A percentile compares a stretch with the other conserved stretches of the same genome.
Conservation (phyloP, 2,329 filamentous ascomycete genomes). For the Monilinia aucupariae region DNA sequence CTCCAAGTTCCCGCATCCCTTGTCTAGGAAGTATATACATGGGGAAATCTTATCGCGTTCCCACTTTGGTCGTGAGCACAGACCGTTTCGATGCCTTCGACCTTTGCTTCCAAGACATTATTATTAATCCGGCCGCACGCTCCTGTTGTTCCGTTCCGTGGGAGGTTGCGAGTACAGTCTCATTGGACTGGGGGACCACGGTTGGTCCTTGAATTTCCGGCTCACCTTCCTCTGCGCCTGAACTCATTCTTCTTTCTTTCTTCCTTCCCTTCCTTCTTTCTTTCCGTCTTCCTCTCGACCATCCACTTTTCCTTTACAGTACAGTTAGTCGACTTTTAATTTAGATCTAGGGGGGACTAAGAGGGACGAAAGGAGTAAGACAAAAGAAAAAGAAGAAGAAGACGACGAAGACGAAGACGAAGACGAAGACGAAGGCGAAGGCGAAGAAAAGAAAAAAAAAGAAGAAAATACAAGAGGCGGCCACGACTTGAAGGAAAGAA, state of each 20-base stretch:
- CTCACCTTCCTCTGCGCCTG: neutral
- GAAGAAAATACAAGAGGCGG: neutral
- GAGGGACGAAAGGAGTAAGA: neutral
- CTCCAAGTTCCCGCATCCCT: neutral
- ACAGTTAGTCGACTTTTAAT: too few relatives aligned
- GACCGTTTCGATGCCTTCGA: neutral
- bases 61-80: slow-evolving; percentile 2
- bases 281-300: too few relatives aligned
- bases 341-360: too few relatives aligned
- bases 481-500: slow-evolving; percentile 9
- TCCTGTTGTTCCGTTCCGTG: neutral
- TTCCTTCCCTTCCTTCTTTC: neutral
- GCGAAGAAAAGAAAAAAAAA: too few relatives aligned
- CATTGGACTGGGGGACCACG: too few relatives aligned
- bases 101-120: neutral
- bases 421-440: too few relatives aligned
- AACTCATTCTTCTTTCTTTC: neutral
- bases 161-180: too few relatives aligned
- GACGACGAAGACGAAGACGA: too few relatives aligned
- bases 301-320: too few relatives aligned
- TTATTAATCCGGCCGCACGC: neutral
- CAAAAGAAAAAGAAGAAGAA: too few relatives aligned
- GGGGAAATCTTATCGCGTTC: slow-evolving; percentile 6
- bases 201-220: neutral
- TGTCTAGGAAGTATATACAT: too few relatives aligned